Base-by-base conservation (phyloP, 139 green algal genomes). In the Chlamydomonas sp. region DNA sequence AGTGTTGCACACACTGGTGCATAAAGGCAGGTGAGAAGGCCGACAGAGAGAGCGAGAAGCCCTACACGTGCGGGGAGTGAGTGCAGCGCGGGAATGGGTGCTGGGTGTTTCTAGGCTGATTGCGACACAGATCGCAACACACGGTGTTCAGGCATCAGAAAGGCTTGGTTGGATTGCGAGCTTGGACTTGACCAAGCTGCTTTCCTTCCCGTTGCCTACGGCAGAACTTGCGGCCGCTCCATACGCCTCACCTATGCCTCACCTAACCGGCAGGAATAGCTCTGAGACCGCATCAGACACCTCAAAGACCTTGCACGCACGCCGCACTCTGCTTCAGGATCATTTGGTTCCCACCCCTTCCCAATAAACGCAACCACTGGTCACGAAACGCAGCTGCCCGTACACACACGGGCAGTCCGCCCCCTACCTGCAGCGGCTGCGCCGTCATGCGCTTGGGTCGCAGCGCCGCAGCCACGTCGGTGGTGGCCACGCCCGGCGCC, bases 391-490 rank as follows among this genome's bases (percentile, higher is more conserved):
- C 14, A 15, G 16, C 9, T 9, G 18, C 8, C 49, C 75, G 6
- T 83, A 60, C 12, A 4, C 49, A 31, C 31, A 18, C 5, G 31
- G 15, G 2, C 64, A 59, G 58, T 64, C 66, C 77, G 63, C 66
- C 69, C 57, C 74, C 66, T 49, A 89, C 89, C 74, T 89, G 84
- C 89, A 91, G 89, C 16, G 89, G 89, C 49, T 87, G 86, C 16
- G 89, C 84, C 5, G 83, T 77, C 58, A 88, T 88, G 63, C 79
- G 71, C 79, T 90, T 89, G 74, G 84, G 79, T 31, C 84, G 74
- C 69, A 91, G 79, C 60, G 66, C 78, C 74, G 72, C 84, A 64
- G 31, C 79, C 83, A 62, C 69, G 18, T 63, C 76, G 57, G 12
- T 61, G 60, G 66, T 8, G 59, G 0, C 31, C 80, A 49, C 31